A percentile compares a stretch with the other conserved stretches of the same genome.
These are phyloP conservation scores for Rheum nobile DNA, from an alignment of 148 eudicot species.

Conservation along the genomic window DNA sequence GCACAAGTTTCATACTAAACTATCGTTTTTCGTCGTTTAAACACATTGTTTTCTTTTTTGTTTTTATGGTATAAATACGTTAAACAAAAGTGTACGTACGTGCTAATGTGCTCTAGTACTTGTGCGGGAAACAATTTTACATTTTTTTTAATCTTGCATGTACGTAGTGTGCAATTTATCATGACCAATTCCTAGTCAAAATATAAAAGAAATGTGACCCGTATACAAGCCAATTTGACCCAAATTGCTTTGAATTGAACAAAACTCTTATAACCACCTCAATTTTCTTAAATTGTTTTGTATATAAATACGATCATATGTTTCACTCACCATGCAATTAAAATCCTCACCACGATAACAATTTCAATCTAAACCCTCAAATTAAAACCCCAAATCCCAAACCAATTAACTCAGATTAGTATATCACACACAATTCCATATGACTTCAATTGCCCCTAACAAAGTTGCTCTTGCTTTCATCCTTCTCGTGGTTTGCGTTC, in stretches of 20 bases:
- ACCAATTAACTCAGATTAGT: background rate
- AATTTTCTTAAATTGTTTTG: background rate
- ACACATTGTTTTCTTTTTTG: too few species aligned
- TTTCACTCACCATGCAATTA: background rate
- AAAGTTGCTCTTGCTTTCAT: background rate
- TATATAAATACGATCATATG: background rate
- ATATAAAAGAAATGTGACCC: background rate
- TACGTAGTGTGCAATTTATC: background rate
- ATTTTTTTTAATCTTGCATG: too few species aligned
- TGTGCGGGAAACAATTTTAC: too few species aligned
- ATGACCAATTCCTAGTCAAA: background rate
- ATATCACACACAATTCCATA: background rate
- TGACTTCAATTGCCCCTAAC: background rate
- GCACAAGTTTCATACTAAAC: too few species aligned
- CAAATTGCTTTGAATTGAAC: background rate
- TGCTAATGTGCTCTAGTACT: too few species aligned
- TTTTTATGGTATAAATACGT: too few species aligned
- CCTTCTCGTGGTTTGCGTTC: background rate
- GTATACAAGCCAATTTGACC: background rate
- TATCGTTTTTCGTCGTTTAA: too few species aligned
- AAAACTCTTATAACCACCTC: background rate
- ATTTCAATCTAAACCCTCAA: background rate
- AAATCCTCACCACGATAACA: background rate
- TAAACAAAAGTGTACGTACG: too few species aligned
- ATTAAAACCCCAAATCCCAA: background rate